Conservation (phyloP, 768 basidiomycete genomes). For the Daedalea quercina region DNA sequence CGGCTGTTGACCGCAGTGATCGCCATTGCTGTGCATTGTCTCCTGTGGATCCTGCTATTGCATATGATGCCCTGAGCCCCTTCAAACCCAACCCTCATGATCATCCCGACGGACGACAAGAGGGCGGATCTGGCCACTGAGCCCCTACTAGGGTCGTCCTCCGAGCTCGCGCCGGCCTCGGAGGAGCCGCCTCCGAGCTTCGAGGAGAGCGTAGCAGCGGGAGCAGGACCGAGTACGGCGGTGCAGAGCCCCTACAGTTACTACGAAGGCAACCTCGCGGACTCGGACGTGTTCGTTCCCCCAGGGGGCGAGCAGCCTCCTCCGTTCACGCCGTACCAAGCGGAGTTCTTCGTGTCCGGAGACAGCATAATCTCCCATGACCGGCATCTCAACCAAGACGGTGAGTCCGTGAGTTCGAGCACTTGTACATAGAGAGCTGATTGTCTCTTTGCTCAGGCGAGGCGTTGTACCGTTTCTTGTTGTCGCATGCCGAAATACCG, state of each 20-base stretch:
- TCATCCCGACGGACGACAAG: slow-evolving; percentile 4
- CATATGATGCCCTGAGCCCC: not conserved
- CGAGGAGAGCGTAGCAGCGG: not conserved
- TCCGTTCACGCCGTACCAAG: slow-evolving; percentile 60
- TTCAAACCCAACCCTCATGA: not conserved
- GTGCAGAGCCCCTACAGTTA: not conserved
- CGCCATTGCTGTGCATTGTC: too few species aligned
- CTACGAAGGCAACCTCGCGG: slow-evolving; percentile 8
- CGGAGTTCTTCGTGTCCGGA: slow-evolving; percentile 45
- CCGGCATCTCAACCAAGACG: slow-evolving; percentile 58
- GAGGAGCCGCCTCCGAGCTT: slow-evolving; percentile 5
- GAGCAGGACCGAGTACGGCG: not conserved
- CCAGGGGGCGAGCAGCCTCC: slow-evolving; percentile 39
- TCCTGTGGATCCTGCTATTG: not conserved
- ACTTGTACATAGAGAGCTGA: slow-evolving; percentile 1
- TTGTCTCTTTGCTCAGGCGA: slow-evolving; percentile 42
- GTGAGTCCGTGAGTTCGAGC: slow-evolving; percentile 20
- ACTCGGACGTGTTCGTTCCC: slow-evolving; percentile 16
- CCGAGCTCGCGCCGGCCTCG: not conserved
- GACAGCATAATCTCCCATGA: slow-evolving; percentile 65
- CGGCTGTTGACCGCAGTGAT: too few species aligned
- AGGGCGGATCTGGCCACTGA: not conserved
- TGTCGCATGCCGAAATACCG: slow-evolving; percentile 41
- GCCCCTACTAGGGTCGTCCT: too few species aligned
- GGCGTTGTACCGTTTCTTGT: slow-evolving; percentile 68